Evolutionary conservation across 1,284 basidiomycete species (phyloP).

Genomic region (Rhodotorula sp.): DNA sequence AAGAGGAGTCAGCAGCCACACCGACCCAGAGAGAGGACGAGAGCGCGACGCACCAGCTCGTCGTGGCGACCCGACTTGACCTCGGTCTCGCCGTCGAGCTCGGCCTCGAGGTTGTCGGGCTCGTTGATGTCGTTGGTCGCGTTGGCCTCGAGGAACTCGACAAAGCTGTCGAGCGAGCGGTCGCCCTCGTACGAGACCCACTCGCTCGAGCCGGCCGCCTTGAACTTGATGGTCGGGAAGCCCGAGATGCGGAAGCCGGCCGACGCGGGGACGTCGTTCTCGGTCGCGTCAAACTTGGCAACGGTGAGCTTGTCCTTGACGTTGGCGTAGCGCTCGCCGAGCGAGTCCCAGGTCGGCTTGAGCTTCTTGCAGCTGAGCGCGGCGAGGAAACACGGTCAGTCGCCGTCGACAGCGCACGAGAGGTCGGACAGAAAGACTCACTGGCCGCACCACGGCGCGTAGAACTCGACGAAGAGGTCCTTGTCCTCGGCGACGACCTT

Average conservation of each 20-base stretch:
- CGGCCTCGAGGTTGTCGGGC: conserved; percentile 26
- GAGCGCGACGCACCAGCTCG: conserved; percentile 29
- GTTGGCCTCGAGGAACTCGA: conserved; percentile 79
- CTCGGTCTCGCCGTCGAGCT: conserved; percentile 41
- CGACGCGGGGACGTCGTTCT: conserved; percentile 90
- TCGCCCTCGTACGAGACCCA: conserved; percentile 95
- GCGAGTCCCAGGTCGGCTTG: conserved; percentile 88
- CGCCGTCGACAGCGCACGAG: too few species aligned
- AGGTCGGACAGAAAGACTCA: conserved; percentile 15
- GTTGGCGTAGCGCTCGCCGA: conserved; percentile 79
- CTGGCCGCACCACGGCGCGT: conserved; percentile 82
- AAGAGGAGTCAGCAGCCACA: neutral
- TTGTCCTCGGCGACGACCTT: conserved; percentile 84
- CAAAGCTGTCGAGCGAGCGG: conserved; percentile 77
- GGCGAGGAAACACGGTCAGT: neutral
- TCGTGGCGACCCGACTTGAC: conserved; percentile 38
- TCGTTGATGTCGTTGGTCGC: conserved; percentile 62
- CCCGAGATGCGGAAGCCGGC: conserved; percentile 65
- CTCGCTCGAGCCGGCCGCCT: conserved; percentile 78
- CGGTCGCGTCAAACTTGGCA: conserved; percentile 93
- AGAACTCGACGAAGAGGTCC: conserved; percentile 97
- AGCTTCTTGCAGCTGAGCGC: conserved; percentile 76
- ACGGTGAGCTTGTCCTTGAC: conserved; percentile 79
- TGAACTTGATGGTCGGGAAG: conserved; percentile 84
- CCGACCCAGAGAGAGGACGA: neutral